phyloP scores from a whole-genome alignment of 225 moss, liverwort and hornwort genomes.

The Pleurozium schreberi region DNA sequence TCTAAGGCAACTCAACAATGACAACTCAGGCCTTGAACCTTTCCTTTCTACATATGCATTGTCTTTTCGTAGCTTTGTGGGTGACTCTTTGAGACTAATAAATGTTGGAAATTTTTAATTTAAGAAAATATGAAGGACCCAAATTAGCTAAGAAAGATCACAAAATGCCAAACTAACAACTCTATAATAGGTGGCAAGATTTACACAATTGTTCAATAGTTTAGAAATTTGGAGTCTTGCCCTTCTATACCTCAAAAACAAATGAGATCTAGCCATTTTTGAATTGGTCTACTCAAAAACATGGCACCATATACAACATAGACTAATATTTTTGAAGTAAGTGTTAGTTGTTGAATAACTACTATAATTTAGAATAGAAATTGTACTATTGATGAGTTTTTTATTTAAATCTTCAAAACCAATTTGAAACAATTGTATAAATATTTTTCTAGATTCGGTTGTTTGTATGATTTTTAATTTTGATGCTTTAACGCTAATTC shows the following conservation, averaged over 20 bases:
- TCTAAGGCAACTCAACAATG: fast-evolving
- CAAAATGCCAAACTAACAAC: neutral
- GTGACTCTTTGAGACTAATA: fast-evolving
- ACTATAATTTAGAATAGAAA: neutral
- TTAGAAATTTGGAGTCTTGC: neutral
- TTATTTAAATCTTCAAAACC: neutral
- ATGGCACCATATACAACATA: fast-evolving
- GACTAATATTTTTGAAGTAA: neutral
- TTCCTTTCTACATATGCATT: fast-evolving
- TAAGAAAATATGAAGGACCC: fast-evolving
- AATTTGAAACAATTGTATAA: neutral
- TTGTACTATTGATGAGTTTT: neutral
- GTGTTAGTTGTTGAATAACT: neutral
- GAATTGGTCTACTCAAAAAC: neutral
- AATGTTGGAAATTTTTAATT: neutral
- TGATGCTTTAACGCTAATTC: neutral
- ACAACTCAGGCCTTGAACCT: fast-evolving
- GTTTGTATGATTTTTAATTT: neutral
- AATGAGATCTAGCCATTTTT: fast-evolving
- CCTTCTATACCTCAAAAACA: neutral
- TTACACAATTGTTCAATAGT: neutral
- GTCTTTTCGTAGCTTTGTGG: neutral
- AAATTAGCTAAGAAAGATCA: no score
- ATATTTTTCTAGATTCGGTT: fast-evolving
- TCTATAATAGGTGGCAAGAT: neutral